These are phyloP conservation scores for Neurospora sublineolata DNA, from an alignment of 495 filamentous ascomycete species.

Conservation along the genomic window DNA sequence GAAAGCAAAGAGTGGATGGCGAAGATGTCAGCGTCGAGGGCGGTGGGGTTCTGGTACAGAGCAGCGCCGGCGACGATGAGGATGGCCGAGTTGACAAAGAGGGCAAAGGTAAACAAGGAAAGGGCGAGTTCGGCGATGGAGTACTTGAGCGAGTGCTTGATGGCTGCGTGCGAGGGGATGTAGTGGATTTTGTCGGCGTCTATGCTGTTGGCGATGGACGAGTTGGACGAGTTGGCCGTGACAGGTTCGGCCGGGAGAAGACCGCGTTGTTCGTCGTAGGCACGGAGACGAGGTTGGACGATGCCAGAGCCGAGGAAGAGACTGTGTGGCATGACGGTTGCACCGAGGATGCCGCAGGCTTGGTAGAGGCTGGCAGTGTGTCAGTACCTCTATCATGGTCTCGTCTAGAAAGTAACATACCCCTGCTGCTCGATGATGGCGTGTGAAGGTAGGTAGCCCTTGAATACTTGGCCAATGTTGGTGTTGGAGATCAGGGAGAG, in stretches of 20 bases:
- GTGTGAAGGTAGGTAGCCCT: slow-evolving; percentile 70
- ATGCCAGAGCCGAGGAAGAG: slow-evolving; percentile 84
- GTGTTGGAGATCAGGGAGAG: slow-evolving; percentile 64
- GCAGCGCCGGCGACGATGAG: slow-evolving; percentile 79
- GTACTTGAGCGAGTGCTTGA: slow-evolving; percentile 68
- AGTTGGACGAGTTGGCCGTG: slow-evolving; percentile 15
- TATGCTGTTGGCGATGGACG: slow-evolving; percentile 15
- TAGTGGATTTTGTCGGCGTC: slow-evolving; percentile 47
- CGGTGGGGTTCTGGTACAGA: slow-evolving; percentile 49
- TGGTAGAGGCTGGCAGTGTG: slow-evolving; percentile 48
- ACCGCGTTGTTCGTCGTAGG: slow-evolving; percentile 59
- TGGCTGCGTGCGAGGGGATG: slow-evolving; percentile 64
- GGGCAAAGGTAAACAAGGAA: slow-evolving; percentile 79
- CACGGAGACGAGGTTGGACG: slow-evolving; percentile 68
- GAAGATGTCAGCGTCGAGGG: slow-evolving; percentile 62
- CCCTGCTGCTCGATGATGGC: slow-evolving; percentile 56
- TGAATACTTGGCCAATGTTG: slow-evolving; percentile 63
- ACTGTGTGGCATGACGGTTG: slow-evolving; percentile 90
- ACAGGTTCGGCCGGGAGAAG: slow-evolving; percentile 32
- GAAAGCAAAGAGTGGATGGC: slow-evolving; percentile 71
- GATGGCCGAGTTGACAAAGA: slow-evolving; percentile 90
- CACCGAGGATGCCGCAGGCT: slow-evolving; percentile 83
- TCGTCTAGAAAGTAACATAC: neutral
- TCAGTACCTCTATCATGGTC: too few relatives aligned
- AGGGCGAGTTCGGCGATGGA: slow-evolving; percentile 63